Evolutionary conservation across 164 flowering plant species (phyloP).

Genomic region (Magnolia officinalis): DNA sequence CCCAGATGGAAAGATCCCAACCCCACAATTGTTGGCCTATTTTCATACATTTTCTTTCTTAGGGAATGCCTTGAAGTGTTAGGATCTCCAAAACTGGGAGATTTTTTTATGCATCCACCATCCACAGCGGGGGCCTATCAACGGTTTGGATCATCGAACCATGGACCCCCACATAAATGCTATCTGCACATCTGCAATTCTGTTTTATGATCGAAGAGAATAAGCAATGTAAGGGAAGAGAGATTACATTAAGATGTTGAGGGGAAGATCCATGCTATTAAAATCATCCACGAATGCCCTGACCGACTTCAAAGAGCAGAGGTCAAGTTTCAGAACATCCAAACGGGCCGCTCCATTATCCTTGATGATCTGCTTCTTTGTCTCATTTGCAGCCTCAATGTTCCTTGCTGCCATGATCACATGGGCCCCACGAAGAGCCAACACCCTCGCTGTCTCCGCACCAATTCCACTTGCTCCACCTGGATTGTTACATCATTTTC

Average conservation of each 20-base stretch:
- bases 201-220: no score
- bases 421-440: slow-evolving; percentile 74
- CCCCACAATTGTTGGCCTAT: no score
- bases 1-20: no score
- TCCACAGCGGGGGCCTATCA: no score
- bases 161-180: no score
- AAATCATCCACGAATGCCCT: slow-evolving; percentile 55
- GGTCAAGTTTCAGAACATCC: slow-evolving; percentile 68
- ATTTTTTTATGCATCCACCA: no score
- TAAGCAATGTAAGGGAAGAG: not conserved
- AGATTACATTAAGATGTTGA: slow-evolving; percentile 76
- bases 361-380: slow-evolving; percentile 51
- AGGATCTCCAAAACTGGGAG: no score
- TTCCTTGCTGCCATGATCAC: slow-evolving; percentile 87
- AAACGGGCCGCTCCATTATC: slow-evolving; percentile 48
- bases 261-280: slow-evolving; percentile 66
- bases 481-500: slow-evolving; percentile 15
- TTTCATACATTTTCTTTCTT: no score
- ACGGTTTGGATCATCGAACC: no score
- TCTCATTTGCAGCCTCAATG: slow-evolving; percentile 67
- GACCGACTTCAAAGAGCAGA: slow-evolving; percentile 67
- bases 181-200: not conserved
- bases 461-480: slow-evolving; percentile 99
- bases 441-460: slow-evolving; percentile 79
- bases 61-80: no score